phyloP scores from a whole-genome alignment of 129 eudicot species.

The Lactuca sativa region DNA sequence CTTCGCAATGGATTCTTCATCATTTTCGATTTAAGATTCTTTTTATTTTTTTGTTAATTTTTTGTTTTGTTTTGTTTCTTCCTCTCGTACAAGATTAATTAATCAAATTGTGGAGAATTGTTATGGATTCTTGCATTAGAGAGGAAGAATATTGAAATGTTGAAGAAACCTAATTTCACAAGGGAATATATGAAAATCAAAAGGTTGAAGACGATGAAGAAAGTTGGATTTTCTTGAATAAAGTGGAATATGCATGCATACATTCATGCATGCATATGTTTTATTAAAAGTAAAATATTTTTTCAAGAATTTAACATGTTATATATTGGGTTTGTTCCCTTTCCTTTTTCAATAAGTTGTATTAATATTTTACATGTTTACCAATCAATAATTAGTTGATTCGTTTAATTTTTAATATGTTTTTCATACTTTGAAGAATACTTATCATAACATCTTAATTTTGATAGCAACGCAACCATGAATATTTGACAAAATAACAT shows the following conservation, averaged over 20 bases:
- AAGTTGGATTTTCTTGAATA: slow-evolving; percentile 16
- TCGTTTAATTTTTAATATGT: no score
- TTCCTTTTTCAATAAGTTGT: no score
- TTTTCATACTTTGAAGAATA: no score
- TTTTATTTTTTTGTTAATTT: neutral
- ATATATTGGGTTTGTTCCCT: neutral
- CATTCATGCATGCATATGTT: slow-evolving; percentile 13
- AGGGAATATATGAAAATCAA: slow-evolving; percentile 25
- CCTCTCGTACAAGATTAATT: slow-evolving; percentile 30
- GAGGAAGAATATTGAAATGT: slow-evolving; percentile 28
- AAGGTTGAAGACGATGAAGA: slow-evolving; percentile 30
- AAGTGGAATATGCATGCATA: slow-evolving; percentile 11
- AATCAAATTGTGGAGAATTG: slow-evolving; percentile 17
- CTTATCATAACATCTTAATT: no score
- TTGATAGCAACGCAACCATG: no score
- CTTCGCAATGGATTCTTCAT: slow-evolving; percentile 32
- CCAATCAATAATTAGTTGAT: no score
- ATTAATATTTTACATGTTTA: no score
- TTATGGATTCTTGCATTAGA: slow-evolving; percentile 26
- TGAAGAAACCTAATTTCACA: slow-evolving; percentile 22
- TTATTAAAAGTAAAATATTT: neutral
- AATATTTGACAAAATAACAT: no score
- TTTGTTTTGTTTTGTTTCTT: neutral
- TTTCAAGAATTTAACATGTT: neutral
- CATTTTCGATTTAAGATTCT: slow-evolving; percentile 10